These are phyloP conservation scores for Mycena epipterygia DNA, from an alignment of 768 basidiomycete genomes.

Conservation along the genomic window DNA sequence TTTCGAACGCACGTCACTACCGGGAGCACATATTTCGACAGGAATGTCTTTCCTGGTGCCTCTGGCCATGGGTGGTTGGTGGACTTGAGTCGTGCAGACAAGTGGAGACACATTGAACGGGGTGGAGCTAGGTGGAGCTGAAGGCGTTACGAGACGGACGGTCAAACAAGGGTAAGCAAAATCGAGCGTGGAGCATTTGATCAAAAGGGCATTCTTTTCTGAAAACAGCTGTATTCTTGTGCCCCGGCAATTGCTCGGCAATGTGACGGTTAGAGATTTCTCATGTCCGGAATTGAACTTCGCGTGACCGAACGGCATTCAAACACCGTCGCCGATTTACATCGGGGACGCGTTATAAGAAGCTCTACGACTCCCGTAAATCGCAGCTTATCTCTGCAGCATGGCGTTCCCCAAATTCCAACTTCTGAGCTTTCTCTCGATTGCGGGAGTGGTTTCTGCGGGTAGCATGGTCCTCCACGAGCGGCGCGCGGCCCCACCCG, in stretches of 20 bases:
- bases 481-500: slow-evolving; percentile 36
- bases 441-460: slow-evolving; percentile 7
- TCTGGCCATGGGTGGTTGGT: no score
- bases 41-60: no score
- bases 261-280: slow-evolving; percentile 1
- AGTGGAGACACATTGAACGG: no score
- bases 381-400: background rate
- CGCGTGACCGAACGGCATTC: slow-evolving; percentile 1
- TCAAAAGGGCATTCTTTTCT: no score
- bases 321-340: background rate
- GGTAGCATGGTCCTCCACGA: slow-evolving; percentile 41
- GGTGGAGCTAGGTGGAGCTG: no score
- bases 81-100: no score
- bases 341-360: slow-evolving; percentile 12
- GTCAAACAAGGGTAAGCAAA: no score
- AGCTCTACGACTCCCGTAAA: slow-evolving; percentile 5
- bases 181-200: no score
- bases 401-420: slow-evolving; percentile 20
- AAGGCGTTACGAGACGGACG: no score
- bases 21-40: no score
- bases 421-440: slow-evolving; percentile 10
- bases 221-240: no score
- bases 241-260: background rate
- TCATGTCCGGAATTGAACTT: background rate
- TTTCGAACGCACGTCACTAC: no score